Percentiles rank a stretch among this genome's conserved stretches.
phyloP scores from a whole-genome alignment of 148 eudicot species.

The Salicornia ramosissima region DNA sequence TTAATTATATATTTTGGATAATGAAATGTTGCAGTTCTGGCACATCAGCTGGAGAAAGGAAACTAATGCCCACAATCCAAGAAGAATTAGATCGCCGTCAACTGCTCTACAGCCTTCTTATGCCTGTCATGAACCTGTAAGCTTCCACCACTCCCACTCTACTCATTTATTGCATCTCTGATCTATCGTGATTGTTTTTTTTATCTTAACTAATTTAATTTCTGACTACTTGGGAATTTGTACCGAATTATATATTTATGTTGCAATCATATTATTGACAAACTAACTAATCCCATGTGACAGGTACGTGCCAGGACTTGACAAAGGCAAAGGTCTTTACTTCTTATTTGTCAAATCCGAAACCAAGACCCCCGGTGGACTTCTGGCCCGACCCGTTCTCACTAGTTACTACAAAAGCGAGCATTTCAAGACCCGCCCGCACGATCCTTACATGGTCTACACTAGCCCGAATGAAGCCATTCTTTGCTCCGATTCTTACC shows the following conservation, averaged over 20 bases:
- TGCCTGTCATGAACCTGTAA: conserved; percentile 95
- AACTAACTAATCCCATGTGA: conserved; percentile 23
- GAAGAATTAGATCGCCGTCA: conserved; percentile 84
- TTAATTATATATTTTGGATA: no score
- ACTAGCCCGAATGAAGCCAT: conserved; percentile 82
- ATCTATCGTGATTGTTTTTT: not conserved
- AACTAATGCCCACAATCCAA: conserved; percentile 77
- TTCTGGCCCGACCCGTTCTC: conserved; percentile 76
- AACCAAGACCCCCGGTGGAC: conserved; percentile 79
- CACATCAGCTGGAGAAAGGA: conserved; percentile 89
- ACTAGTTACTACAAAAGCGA: conserved; percentile 88
- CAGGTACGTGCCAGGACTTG: conserved; percentile 76
- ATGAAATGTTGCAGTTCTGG: conserved; percentile 93
- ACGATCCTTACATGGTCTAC: conserved; percentile 71
- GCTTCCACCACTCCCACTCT: conserved; percentile 10
- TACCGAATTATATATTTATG: conserved; percentile 31
- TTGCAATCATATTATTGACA: conserved; percentile 12
- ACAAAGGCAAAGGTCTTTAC: conserved; percentile 82
- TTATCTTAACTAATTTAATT: not conserved
- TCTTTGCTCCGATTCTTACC: conserved; percentile 74
- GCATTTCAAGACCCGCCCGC: conserved; percentile 76
- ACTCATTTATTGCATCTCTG: not conserved
- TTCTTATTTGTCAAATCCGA: conserved; percentile 78
- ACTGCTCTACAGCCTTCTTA: conserved; percentile 73
- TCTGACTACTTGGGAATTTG: conserved; percentile 4